Percentiles rank a stretch among this genome's conserved stretches.
These are phyloP conservation scores for Stromatinia cepivora DNA, from an alignment of 2,329 filamentous ascomycete genomes.

Conservation along the genomic window DNA sequence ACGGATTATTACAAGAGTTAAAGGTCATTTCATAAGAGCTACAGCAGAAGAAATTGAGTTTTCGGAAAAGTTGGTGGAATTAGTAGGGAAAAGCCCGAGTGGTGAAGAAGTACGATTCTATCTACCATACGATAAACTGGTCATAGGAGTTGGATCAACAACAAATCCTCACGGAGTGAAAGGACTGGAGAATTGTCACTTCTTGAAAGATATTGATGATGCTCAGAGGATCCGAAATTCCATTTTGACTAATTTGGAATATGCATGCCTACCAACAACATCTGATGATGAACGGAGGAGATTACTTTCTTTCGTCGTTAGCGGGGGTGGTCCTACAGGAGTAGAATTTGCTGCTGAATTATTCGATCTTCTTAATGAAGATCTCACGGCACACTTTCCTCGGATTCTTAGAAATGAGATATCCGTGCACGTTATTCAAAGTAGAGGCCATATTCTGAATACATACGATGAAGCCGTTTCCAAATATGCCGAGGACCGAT, in stretches of 20 bases:
- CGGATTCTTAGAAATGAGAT: conserved; percentile 94
- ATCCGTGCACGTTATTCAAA: conserved; percentile 95
- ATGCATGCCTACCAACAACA: conserved; percentile 90
- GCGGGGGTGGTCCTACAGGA: conserved; percentile 91
- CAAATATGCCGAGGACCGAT: conserved; percentile 85
- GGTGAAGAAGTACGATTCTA: conserved; percentile 85
- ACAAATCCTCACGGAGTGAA: conserved; percentile 96
- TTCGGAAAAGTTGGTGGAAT: conserved; percentile 84
- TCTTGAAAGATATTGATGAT: conserved; percentile 93
- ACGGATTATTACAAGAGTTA: conserved; percentile 73
- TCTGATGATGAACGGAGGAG: conserved; percentile 82
- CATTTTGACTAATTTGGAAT: conserved; percentile 85
- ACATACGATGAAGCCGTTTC: conserved; percentile 96
- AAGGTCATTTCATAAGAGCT: conserved; percentile 88
- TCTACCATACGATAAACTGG: conserved; percentile 94
- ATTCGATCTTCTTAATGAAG: conserved; percentile 94
- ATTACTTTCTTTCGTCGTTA: conserved; percentile 92
- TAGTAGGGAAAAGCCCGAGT: conserved; percentile 68
- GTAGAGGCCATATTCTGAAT: conserved; percentile 90
- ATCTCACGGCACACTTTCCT: conserved; percentile 80
- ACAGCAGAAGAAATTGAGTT: conserved; percentile 88
- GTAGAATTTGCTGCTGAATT: conserved; percentile 97
- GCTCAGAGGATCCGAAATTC: conserved; percentile 86
- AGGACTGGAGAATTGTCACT: conserved; percentile 89
- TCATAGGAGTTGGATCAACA: conserved; percentile 86